Percentiles rank a stretch among this genome's conserved stretches.
These are phyloP conservation scores for Orbilia javanica DNA, from an alignment of 2,329 filamentous ascomycete species.

Conservation along the genomic window DNA sequence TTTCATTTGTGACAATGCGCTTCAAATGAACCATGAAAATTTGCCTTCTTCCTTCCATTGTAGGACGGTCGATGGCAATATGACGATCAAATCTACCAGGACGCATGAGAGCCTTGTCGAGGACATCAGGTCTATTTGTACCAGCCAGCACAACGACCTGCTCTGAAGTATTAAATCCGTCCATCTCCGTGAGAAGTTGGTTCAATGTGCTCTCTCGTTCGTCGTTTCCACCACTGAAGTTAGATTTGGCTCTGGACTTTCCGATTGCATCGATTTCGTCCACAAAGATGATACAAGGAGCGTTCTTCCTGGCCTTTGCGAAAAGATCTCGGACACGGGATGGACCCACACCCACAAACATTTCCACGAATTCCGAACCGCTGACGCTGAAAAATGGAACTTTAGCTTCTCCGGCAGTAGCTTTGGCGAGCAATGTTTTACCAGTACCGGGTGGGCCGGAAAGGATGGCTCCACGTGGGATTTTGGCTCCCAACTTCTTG, in stretches of 20 bases:
- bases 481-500: constrained; percentile 94
- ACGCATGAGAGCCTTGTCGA: constrained; percentile 95
- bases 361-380: constrained; percentile 98
- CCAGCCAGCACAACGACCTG: constrained; percentile 91
- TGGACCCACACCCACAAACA: constrained; percentile 98
- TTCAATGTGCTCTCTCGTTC: constrained; percentile 97
- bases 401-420: constrained; percentile 94
- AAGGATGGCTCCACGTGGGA: constrained; percentile 94
- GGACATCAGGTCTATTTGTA: constrained; percentile 93
- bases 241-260: constrained; percentile 84
- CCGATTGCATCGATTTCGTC: constrained; percentile 99
- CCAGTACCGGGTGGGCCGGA: constrained; percentile 98
- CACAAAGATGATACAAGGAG: constrained; percentile 99
- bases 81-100: constrained; percentile 97
- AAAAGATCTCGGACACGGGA: constrained; percentile 96
- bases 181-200: constrained; percentile 99
- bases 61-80: constrained; percentile 93
- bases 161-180: constrained; percentile 69
- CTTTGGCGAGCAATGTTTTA: constrained; percentile 97
- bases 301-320: constrained; percentile 91
- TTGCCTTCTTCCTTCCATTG: constrained; percentile 94
- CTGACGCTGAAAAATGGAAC: constrained; percentile 99
- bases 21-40: constrained; percentile 95
- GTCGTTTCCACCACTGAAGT: constrained; percentile 91
- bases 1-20: constrained; percentile 93